phyloP scores from a whole-genome alignment of 73 alveolate species.

The Uronychia setigera region DNA sequence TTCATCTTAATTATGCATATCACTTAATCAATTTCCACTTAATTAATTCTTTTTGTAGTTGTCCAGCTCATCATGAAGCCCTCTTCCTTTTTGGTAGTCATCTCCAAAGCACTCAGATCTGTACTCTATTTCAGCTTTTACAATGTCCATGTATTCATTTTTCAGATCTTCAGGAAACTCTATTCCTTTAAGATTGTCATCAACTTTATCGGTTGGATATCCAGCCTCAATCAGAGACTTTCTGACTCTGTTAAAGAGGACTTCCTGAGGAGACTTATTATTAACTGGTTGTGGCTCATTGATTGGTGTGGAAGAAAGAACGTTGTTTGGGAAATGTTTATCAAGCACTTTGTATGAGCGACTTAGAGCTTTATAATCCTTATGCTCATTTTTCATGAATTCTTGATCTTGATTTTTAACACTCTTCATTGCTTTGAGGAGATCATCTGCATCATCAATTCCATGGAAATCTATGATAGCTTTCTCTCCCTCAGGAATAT shows the following conservation, averaged over 20 bases:
- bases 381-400: too few species aligned
- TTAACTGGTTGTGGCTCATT: background rate
- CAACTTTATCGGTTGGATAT: conserved; percentile 39
- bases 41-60: too few species aligned
- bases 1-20: too few species aligned
- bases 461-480: background rate
- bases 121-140: background rate
- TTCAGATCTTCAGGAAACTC: background rate
- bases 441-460: background rate
- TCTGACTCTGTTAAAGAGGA: background rate
- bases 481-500: background rate
- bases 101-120: background rate
- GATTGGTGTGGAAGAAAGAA: background rate
- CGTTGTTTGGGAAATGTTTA: background rate
- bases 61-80: background rate
- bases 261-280: background rate
- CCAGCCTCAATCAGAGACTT: conserved; percentile 27
- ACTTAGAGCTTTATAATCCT: background rate
- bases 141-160: background rate
- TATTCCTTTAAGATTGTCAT: conserved; percentile 9
- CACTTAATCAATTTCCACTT: too few species aligned
- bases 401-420: background rate
- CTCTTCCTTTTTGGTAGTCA: background rate
- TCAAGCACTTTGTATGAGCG: background rate
- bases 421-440: background rate